Evolutionary conservation across 225 moss, liverwort and hornwort species (phyloP).

Genomic region (Straminergon stramineum): DNA sequence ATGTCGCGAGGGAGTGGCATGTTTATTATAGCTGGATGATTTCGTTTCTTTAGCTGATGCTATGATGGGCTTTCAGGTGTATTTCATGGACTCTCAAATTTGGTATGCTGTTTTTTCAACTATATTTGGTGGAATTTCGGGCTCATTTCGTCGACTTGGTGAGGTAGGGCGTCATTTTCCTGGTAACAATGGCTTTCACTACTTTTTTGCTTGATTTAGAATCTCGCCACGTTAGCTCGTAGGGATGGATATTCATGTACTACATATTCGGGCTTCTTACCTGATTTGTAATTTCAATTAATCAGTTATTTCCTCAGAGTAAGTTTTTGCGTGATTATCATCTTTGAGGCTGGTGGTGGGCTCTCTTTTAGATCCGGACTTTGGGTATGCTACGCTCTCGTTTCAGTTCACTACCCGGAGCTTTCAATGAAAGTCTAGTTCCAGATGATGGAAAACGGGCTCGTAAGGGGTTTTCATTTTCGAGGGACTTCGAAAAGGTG

Average conservation of each 20-base stretch:
- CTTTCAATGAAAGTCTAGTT: constrained; percentile 82
- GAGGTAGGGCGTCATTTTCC: constrained; percentile 35
- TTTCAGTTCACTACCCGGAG: constrained; percentile 88
- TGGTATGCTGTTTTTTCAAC: constrained; percentile 97
- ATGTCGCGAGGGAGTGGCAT: background rate
- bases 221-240: background rate
- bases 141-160: constrained; percentile 80
- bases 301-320: background rate
- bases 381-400: constrained; percentile 90
- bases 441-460: constrained; percentile 56
- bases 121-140: constrained; percentile 82
- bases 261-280: background rate
- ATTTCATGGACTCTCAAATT: constrained; percentile 98
- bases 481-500: constrained; percentile 74
- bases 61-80: constrained; percentile 47
- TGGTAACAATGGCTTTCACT: background rate
- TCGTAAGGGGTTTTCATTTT: constrained; percentile 52
- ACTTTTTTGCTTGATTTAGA: background rate
- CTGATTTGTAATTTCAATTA: background rate
- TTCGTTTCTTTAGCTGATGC: background rate
- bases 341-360: background rate
- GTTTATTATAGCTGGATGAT: background rate
- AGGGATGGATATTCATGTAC: background rate
- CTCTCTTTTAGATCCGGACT: constrained; percentile 63
- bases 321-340: background rate